These are phyloP conservation scores for Phytomonas serpens DNA, from an alignment of 208 protist species.

Conservation along the genomic window DNA sequence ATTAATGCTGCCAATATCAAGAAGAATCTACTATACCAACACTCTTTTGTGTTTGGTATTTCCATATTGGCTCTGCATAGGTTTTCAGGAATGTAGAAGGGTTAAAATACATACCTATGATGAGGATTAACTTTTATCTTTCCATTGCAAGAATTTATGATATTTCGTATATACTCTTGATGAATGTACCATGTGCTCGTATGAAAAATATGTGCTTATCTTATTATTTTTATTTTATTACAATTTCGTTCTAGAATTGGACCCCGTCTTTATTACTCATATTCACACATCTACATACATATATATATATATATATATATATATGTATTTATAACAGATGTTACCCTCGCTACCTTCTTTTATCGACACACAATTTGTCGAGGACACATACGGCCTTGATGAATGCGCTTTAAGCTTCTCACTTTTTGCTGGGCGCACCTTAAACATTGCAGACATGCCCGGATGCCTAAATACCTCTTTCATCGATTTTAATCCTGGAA, in stretches of 20 bases:
- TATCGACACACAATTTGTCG: neutral
- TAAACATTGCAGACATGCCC: neutral
- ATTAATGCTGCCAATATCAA: neutral
- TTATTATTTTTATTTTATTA: neutral
- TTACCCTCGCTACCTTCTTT: neutral
- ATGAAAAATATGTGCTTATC: neutral
- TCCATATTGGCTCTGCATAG: neutral
- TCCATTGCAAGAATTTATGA: neutral
- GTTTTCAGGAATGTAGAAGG: neutral
- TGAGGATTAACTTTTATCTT: neutral
- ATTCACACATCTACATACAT: neutral
- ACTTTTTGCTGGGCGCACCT: neutral
- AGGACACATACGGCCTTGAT: neutral
- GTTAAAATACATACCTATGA: conserved; percentile 3
- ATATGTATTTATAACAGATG: neutral
- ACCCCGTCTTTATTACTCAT: neutral
- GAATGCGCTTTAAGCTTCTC: neutral
- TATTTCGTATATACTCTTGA: neutral
- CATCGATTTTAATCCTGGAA: conserved; percentile 34
- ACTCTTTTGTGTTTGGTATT: neutral
- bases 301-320: conserved; percentile 7
- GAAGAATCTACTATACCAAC: conserved; percentile 2
- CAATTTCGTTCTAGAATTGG: neutral
- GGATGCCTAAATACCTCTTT: conserved; percentile 25
- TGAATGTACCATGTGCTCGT: neutral